Evolutionary conservation across 2,329 filamentous ascomycete species (phyloP), one percentile per base, ranked within the genome.

Genomic region (Hypoxylon sp.): DNA sequence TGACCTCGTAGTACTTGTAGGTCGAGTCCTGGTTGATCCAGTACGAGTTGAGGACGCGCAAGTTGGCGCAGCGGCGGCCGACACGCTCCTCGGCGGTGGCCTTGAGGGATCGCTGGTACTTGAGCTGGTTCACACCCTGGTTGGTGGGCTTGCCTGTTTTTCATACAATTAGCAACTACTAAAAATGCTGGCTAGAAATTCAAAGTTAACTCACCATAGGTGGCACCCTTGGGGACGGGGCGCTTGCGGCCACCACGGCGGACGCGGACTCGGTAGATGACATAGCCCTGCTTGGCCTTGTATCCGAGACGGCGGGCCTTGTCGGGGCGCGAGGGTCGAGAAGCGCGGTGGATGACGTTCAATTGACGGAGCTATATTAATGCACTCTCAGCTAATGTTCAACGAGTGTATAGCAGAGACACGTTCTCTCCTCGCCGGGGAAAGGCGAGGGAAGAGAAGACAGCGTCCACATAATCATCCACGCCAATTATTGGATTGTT

Each of bases 261-360:
- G 80, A 99, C 96, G 83, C 96, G 96, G 82, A 97, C 90, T 84
- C 96, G 96, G 92, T 99, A 99, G 92, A 99, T 94, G 83, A 99
- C 96, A 89, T 98, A 99, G 86, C 96, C 96, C 89, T 99, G 96
- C 93, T 99, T 99, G 89, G 97, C 96, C 93, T 99, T 99, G 93
- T 99, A 99, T 81, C 96, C 96, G 79, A 99, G 93, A 86, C 97
- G 96, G 87, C 96, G 96, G 83, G 97, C 96, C 93, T 99, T 99
- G 89, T 99, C 97, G 82, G 96, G 96, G 85, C 96, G 96, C 80
- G 94, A 97, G 79, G 96, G 96, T 81, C 95, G 94, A 81, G 94
- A 97, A 82, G 96, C 96, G 84, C 96, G 95, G 91, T 99, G 96
- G 88, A 98, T 96, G 86, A 98, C 94, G 88, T 98, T 97, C 88